phyloP scores from a whole-genome alignment of 2,329 filamentous ascomycete genomes.

The Sclerotinia subarctica region DNA sequence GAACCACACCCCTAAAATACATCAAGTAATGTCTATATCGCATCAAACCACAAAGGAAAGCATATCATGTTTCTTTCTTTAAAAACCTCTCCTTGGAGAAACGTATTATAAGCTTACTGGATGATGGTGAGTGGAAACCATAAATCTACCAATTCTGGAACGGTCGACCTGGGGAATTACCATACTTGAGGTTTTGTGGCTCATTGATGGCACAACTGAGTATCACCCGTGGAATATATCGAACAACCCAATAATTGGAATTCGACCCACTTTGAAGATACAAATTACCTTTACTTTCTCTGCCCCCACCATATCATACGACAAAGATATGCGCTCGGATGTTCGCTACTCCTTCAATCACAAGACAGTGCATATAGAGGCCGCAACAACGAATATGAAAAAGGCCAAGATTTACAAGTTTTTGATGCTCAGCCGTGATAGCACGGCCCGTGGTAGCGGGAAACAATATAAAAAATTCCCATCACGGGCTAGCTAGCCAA shows the following conservation, averaged over 20 bases:
- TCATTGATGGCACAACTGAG: background rate
- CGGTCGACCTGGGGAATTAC: background rate
- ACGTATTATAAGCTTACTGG: constrained; percentile 2
- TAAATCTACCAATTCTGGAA: background rate
- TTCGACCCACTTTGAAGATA: background rate
- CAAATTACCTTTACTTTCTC: background rate
- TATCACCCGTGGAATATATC: background rate
- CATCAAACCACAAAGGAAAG: too few relatives aligned
- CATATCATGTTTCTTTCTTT: background rate
- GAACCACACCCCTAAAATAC: constrained; percentile 5
- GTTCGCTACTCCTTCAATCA: background rate
- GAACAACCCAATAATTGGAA: background rate
- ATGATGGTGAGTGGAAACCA: background rate
- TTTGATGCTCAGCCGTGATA: background rate
- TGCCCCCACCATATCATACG: background rate
- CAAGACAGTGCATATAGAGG: background rate
- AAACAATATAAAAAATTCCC: background rate
- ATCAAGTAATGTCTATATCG: background rate
- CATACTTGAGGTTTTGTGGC: background rate
- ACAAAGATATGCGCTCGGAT: background rate
- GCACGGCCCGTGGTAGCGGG: background rate
- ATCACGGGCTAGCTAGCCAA: background rate
- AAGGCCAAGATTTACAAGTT: background rate
- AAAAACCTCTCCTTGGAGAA: background rate
- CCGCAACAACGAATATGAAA: background rate